Evolutionary conservation across 2,329 filamentous ascomycete species (phyloP), one percentile per base, ranked within the genome.

Genomic region (Reticulascus tulasneorum): DNA sequence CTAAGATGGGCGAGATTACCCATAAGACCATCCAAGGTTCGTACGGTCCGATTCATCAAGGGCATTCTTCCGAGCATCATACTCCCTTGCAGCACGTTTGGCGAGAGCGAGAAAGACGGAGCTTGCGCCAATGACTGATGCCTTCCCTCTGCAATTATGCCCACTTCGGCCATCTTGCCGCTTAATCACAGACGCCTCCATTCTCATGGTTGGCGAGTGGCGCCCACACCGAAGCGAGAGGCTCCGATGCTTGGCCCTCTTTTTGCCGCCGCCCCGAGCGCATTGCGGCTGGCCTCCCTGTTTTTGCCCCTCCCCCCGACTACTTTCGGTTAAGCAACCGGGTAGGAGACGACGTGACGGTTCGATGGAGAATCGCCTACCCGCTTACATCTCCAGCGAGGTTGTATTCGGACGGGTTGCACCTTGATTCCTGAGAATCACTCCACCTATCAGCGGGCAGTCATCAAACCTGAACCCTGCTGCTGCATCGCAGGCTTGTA

Each of bases 1-100:
- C 31, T 42, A 64, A 59, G 50, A 76, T 75, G 72, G 63, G 65
- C 48, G 73, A 77, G 49, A 73, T 76, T 52, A 65, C 64, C 40
- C 74, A 78, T 64, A 59, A 60, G 52, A 78, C 73, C 56, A 77
- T 77, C 63, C 64, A 77, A 63, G 73, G 73, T 77, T 66, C 45
- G 69, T 67, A 20, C 20, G 38, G 33, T 32, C 38, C 37, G n/a
- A 25, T 12, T 11, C 21, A 9, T 23, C 19, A n/a, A n/a, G n/a
- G n/a, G n/a, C n/a, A n/a, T n/a, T n/a, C n/a, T n/a, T n/a, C n/a
- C n/a, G n/a, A n/a, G n/a, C n/a, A n/a, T n/a, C n/a, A n/a, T n/a
- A n/a, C n/a, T n/a, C n/a, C n/a, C n/a, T n/a, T n/a, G n/a, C n/a
- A n/a, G n/a, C n/a, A n/a, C n/a, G n/a, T n/a, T n/a, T n/a, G n/a